A percentile compares a stretch with the other conserved stretches of the same genome.
These are phyloP conservation scores for Aspergillus cristatus DNA, from an alignment of 495 filamentous ascomycete species.

Conservation along the genomic window DNA sequence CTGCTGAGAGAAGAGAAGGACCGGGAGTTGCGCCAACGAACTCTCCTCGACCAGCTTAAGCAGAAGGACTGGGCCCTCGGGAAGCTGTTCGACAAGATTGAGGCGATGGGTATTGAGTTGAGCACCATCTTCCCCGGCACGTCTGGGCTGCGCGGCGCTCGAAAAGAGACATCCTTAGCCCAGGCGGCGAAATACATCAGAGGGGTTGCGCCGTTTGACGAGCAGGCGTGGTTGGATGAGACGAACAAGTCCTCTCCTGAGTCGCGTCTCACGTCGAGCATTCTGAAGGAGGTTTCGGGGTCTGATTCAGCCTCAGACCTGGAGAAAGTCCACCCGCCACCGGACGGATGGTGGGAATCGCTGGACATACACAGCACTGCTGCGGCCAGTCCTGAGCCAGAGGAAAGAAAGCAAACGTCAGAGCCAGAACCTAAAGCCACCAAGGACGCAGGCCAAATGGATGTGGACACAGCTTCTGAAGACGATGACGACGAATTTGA, in stretches of 20 bases:
- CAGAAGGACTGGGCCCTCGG: conserved; percentile 75
- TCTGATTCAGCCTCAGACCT: conserved; percentile 1
- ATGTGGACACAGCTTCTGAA: conserved; percentile 13
- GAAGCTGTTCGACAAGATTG: conserved; percentile 71
- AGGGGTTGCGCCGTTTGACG: conserved; percentile 38
- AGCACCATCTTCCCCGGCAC: conserved; percentile 61
- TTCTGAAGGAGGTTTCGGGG: conserved; percentile 17
- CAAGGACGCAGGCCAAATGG: conserved; percentile 5
- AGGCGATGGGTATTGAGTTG: conserved; percentile 56
- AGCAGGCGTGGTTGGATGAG: conserved; percentile 30
- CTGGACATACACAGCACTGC: conserved; percentile 10
- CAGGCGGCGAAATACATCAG: conserved; percentile 34
- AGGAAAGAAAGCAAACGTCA: conserved; percentile 1
- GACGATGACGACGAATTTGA: conserved; percentile 30
- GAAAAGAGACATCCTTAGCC: conserved; percentile 23
- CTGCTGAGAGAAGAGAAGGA: conserved; percentile 50
- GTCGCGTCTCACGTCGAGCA: conserved; percentile 15
- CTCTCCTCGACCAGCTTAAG: conserved; percentile 49
- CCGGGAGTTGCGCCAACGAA: conserved; percentile 40
- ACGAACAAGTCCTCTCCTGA: conserved; percentile 8
- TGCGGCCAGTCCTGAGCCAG: background rate
- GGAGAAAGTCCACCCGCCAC: conserved; percentile 9
- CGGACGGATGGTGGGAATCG: conserved; percentile 32
- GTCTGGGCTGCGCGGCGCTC: conserved; percentile 30
- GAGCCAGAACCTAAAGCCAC: background rate